Base-by-base conservation (phyloP, 2,329 filamentous ascomycete genomes). In the Aspergillus floridensis region DNA sequence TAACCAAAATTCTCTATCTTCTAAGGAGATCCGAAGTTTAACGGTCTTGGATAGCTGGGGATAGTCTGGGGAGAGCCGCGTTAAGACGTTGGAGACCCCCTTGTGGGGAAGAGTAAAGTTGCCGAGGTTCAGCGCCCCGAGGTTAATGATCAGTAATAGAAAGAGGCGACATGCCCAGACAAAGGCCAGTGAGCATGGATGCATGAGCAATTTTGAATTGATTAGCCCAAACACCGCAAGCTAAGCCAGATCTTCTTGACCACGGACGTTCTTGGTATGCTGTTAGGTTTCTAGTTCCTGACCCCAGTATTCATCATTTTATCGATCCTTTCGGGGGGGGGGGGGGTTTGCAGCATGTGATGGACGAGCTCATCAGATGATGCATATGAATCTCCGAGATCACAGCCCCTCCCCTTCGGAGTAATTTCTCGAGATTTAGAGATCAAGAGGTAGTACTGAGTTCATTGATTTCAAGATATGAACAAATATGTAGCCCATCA, bases 101-200 rank as follows among this genome's bases (percentile, higher is more conserved):
- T 63, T 57, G 68, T 68, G 68, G 69, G 65, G 69, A 56, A 64
- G 56, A 29, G 19, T 52, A 50, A 49, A 72, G 59, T 68, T 73
- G 68, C 71, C 71, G 71, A 74, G 71, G 71, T 72, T 64, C 63
- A 59, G 16, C 38, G 49, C 52, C 51, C 51, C 35, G 41, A 32
- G 16, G 58, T 24, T 44, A 26, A 5, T 50, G 38, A 26, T 44
- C 38, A 44, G 38, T 44, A 56, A 32, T 53, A 38, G 47, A n/a
- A 32, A 21, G 22, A 44, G 31, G 21, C 22, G 21, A 29, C 38
- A 29, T 10, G 51, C 22, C 32, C 12, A 29, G 22, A 16, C 32
- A 35, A 19, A 44, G 38, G 38, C 11, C 32, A 16, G 14, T 35
- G 26, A 35, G 32, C 14, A 12, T 16, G 32, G 32, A 35, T 12